Evolutionary conservation across 139 green algal species (phyloP).

Genomic region (Picochlorum sp.): DNA sequence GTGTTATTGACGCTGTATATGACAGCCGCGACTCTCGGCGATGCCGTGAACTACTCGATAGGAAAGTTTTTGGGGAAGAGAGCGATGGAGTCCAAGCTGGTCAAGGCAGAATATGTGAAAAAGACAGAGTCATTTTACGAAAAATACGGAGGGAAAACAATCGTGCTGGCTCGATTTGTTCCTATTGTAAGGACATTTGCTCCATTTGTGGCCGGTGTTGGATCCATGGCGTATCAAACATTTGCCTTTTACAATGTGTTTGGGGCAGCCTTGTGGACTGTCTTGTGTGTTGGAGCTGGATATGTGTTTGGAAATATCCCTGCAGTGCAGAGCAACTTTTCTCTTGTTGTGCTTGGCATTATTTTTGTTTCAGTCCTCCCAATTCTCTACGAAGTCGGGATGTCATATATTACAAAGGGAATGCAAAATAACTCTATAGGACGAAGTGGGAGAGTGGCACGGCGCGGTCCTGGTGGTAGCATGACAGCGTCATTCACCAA

Average conservation of each 20-base stretch:
- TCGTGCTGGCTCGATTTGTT: slow-evolving; percentile 87
- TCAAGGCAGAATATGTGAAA: slow-evolving; percentile 59
- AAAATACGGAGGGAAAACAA: slow-evolving; percentile 78
- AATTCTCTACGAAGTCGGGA: slow-evolving; percentile 60
- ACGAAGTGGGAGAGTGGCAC: neutral
- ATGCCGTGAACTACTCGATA: slow-evolving; percentile 82
- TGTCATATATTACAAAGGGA: slow-evolving; percentile 15
- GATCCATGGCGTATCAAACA: slow-evolving; percentile 59
- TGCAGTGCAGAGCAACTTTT: slow-evolving; percentile 85
- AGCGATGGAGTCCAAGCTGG: slow-evolving; percentile 39
- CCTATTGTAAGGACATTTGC: slow-evolving; percentile 90
- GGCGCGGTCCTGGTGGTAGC: neutral
- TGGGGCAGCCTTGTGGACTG: slow-evolving; percentile 74
- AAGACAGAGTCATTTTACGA: slow-evolving; percentile 78
- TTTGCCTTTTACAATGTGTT: slow-evolving; percentile 81
- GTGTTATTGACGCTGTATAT: slow-evolving; percentile 60
- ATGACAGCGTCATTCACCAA: neutral
- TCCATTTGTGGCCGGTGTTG: slow-evolving; percentile 86
- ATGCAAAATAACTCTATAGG: neutral
- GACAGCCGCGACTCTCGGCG: slow-evolving; percentile 66
- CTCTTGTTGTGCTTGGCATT: slow-evolving; percentile 76
- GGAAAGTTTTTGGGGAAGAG: slow-evolving; percentile 29
- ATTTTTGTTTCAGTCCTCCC: slow-evolving; percentile 71
- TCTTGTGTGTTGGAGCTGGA: slow-evolving; percentile 57
- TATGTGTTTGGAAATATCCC: slow-evolving; percentile 87